Evolutionary conservation across 495 filamentous ascomycete genomes (phyloP).

Genomic region (Penicilliopsis zonata): DNA sequence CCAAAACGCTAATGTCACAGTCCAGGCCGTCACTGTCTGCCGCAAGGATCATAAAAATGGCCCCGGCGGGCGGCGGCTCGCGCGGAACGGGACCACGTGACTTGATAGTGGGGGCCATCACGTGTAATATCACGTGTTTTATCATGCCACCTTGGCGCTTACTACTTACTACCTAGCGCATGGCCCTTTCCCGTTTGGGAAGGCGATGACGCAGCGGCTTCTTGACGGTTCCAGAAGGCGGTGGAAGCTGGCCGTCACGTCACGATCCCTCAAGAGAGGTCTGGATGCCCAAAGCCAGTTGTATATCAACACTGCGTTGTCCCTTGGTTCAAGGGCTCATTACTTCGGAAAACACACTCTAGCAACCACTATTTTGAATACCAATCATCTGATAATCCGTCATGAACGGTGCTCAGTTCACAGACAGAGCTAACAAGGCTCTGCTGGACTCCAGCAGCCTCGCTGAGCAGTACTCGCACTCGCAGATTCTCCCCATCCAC

Average conservation of each 20-base stretch:
- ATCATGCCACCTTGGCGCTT: not conserved
- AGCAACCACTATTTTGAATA: not conserved
- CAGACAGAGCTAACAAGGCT: slow-evolving; percentile 80
- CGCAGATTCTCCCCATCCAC: slow-evolving; percentile 80
- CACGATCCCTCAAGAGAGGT: slow-evolving; percentile 14
- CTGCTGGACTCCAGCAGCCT: slow-evolving; percentile 74
- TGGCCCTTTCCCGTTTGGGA: not conserved
- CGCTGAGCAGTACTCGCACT: slow-evolving; percentile 77
- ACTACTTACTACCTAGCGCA: too few relatives aligned
- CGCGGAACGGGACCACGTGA: too few relatives aligned
- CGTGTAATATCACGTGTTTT: too few relatives aligned
- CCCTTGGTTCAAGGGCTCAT: not conserved
- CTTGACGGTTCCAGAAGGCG: slow-evolving; percentile 29
- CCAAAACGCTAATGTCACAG: too few relatives aligned
- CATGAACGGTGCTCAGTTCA: slow-evolving; percentile 56
- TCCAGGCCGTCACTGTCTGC: too few relatives aligned
- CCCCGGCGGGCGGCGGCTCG: too few relatives aligned
- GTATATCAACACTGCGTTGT: slow-evolving; percentile 14
- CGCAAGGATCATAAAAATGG: too few relatives aligned
- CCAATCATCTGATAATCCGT: slow-evolving; percentile 7
- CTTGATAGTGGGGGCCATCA: too few relatives aligned
- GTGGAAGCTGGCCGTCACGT: slow-evolving; percentile 25
- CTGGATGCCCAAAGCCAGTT: slow-evolving; percentile 8
- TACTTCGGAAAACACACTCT: too few relatives aligned
- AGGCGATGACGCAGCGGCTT: not conserved